phyloP scores from a whole-genome alignment of 2,329 filamentous ascomycete species.

The Trichoderma koningii region DNA sequence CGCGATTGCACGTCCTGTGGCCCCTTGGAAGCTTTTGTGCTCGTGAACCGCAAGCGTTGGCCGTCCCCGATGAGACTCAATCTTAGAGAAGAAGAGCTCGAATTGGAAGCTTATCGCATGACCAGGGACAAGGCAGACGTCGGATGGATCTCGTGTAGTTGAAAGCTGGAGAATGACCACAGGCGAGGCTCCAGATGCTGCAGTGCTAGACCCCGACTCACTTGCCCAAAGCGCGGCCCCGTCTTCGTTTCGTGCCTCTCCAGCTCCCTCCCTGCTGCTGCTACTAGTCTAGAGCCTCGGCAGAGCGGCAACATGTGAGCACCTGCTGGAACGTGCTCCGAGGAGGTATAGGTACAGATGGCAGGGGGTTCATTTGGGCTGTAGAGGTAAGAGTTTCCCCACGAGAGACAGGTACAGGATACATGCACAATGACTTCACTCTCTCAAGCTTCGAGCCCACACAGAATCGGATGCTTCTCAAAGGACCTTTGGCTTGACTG shows the following conservation, averaged over 20 bases:
- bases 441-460: no score
- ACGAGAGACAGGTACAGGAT: not conserved
- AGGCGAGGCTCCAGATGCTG: not conserved
- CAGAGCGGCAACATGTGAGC: slow-evolving; percentile 20
- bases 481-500: no score
- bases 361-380: no score
- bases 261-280: not conserved
- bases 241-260: not conserved
- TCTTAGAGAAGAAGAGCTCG: not conserved
- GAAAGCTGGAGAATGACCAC: no score
- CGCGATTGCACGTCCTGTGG: not conserved
- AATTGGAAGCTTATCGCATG: slow-evolving; percentile 16
- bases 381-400: not conserved
- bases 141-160: not conserved
- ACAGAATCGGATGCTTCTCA: no score
- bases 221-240: not conserved
- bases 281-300: slow-evolving; percentile 8
- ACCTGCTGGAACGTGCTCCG: no score
- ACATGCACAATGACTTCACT: not conserved
- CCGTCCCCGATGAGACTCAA: not conserved
- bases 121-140: not conserved
- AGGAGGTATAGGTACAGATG: no score
- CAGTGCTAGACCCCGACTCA: not conserved
- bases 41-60: no score
- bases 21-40: not conserved